Conservation (phyloP, 768 basidiomycete genomes). For the Lactarius hengduanensis region DNA sequence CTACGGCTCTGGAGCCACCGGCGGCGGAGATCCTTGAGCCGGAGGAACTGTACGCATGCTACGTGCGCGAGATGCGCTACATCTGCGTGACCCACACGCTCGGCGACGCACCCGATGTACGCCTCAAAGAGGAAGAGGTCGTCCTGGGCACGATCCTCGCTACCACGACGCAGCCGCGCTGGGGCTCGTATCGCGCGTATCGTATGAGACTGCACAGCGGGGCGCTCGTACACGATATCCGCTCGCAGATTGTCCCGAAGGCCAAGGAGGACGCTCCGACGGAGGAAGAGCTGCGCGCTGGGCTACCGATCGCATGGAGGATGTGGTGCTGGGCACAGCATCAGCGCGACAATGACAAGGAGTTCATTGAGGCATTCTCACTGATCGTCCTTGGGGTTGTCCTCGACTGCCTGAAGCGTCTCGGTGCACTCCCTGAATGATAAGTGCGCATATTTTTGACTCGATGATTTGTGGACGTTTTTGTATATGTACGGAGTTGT, state of each 20-base stretch:
- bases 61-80: slow-evolving; percentile 67
- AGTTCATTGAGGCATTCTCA: slow-evolving; percentile 58
- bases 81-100: slow-evolving; percentile 68
- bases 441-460: neutral
- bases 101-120: slow-evolving; percentile 52
- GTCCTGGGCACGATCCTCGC: slow-evolving; percentile 76
- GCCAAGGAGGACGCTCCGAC: neutral
- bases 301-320: slow-evolving; percentile 57
- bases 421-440: neutral
- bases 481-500: too few relatives aligned
- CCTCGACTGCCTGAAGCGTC: slow-evolving; percentile 7
- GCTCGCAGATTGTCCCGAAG: slow-evolving; percentile 35
- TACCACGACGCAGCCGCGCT: slow-evolving; percentile 60
- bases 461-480: neutral
- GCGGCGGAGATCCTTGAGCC: neutral
- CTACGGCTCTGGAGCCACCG: too few relatives aligned
- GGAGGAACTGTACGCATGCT: slow-evolving; percentile 45
- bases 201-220: slow-evolving; percentile 60
- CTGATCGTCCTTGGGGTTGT: slow-evolving; percentile 52
- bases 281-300: slow-evolving; percentile 33
- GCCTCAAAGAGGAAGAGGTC: slow-evolving; percentile 69
- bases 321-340: slow-evolving; percentile 60
- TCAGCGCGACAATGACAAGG: slow-evolving; percentile 31
- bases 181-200: slow-evolving; percentile 56
- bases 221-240: slow-evolving; percentile 52